Evolutionary conservation across 2,329 filamentous ascomycete genomes (phyloP).

Genomic region (Thermothelomyces thermophilus): DNA sequence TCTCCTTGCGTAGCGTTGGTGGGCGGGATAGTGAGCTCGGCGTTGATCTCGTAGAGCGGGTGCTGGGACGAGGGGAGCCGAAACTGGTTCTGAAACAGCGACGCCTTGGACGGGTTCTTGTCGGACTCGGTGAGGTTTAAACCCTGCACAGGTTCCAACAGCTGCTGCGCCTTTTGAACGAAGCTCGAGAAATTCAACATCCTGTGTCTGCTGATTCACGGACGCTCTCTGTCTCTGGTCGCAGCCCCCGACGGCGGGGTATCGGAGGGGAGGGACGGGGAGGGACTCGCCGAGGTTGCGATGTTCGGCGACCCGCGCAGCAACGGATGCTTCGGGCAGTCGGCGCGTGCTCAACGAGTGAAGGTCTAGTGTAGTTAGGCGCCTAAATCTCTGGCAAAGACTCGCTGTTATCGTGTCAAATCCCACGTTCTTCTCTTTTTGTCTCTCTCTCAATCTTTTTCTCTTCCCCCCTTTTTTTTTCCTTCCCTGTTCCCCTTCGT

Average conservation of each 20-base stretch:
- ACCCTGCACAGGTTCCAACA: slow-evolving; percentile 84
- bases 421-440: too few relatives aligned
- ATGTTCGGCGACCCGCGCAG: not conserved
- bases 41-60: slow-evolving; percentile 91
- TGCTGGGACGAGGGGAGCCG: slow-evolving; percentile 87
- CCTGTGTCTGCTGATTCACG: slow-evolving; percentile 25
- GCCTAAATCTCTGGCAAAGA: not conserved
- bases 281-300: not conserved
- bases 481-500: too few relatives aligned
- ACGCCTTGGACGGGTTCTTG: slow-evolving; percentile 80
- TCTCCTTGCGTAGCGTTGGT: slow-evolving; percentile 65
- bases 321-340: not conserved
- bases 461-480: too few relatives aligned
- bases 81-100: slow-evolving; percentile 93
- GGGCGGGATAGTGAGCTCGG: slow-evolving; percentile 82
- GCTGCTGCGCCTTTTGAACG: slow-evolving; percentile 90
- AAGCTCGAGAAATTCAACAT: slow-evolving; percentile 67
- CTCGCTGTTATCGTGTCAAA: not conserved
- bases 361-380: not conserved
- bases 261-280: not conserved
- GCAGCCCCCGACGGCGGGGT: slow-evolving; percentile 8
- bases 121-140: slow-evolving; percentile 67
- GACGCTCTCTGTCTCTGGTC: slow-evolving; percentile 13
- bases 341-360: not conserved
- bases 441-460: too few relatives aligned